Evolutionary conservation across 371 early-diverging fungal genomes (phyloP).

Genomic region (Lichtheimia corymbifera): DNA sequence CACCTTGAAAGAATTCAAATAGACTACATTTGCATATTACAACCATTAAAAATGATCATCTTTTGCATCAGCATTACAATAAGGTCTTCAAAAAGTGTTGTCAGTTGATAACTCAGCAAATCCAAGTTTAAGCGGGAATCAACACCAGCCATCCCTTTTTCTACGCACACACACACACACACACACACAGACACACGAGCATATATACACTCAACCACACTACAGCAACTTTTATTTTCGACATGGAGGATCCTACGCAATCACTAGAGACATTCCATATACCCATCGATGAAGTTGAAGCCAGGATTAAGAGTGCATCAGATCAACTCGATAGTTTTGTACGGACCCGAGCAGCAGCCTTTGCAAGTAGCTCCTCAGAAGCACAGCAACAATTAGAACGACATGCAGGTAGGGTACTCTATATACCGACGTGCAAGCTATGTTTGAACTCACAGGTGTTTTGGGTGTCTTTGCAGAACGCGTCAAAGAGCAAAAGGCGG

Average conservation of each 20-base stretch:
- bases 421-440: not conserved
- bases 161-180: too few species aligned
- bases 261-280: constrained; percentile 1
- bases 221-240: too few species aligned
- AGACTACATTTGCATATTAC: too few species aligned
- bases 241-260: not conserved
- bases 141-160: too few species aligned
- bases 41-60: too few species aligned
- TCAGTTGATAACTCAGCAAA: too few species aligned
- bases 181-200: too few species aligned
- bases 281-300: not conserved
- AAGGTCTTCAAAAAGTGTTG: too few species aligned
- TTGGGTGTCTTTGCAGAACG: not conserved
- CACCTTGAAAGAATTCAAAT: too few species aligned
- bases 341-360: not conserved
- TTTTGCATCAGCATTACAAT: too few species aligned
- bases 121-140: too few species aligned
- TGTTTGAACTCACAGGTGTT: not conserved
- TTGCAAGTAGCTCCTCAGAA: not conserved
- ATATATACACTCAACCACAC: too few species aligned
- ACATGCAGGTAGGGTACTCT: not conserved
- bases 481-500: not conserved
- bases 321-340: not conserved
- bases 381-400: not conserved
- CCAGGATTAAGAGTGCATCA: not conserved